These are phyloP conservation scores for Anacardium occidentale DNA, from an alignment of 345 rosid species.

Conservation along the genomic window DNA sequence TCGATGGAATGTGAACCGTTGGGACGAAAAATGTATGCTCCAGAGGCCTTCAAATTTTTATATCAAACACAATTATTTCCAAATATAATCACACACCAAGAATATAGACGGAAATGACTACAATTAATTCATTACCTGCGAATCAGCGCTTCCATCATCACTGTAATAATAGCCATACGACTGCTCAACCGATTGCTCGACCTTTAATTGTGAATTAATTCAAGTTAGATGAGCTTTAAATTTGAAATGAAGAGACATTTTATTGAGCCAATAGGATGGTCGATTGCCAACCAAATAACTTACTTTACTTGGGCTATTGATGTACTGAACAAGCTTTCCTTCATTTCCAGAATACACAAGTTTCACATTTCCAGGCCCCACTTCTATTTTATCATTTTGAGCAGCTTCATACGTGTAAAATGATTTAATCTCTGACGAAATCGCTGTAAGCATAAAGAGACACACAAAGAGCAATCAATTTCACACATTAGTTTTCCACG, in stretches of 20 bases:
- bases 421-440: slow-evolving; percentile 14
- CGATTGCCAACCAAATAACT: slow-evolving; percentile 11
- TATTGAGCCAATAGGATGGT: background rate
- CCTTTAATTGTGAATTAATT: slow-evolving; percentile 33
- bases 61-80: slow-evolving; percentile 5
- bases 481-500: background rate
- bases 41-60: slow-evolving; percentile 50
- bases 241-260: background rate
- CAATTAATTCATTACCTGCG: slow-evolving; percentile 38
- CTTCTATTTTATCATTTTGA: slow-evolving; percentile 34
- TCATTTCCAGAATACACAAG: slow-evolving; percentile 40
- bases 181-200: slow-evolving; percentile 37
- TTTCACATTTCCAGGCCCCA: slow-evolving; percentile 61
- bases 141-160: slow-evolving; percentile 41
- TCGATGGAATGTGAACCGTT: slow-evolving; percentile 35
- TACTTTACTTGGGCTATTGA: slow-evolving; percentile 49
- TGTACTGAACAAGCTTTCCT: slow-evolving; percentile 44
- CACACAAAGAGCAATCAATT: slow-evolving; percentile 2
- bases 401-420: slow-evolving; percentile 28
- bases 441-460: slow-evolving; percentile 10
- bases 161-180: slow-evolving; percentile 60
- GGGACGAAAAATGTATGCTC: slow-evolving; percentile 71
- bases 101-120: background rate
- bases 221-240: background rate
- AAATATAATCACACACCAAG: background rate